Base-by-base conservation (phyloP, 176 grass and related monocot species). In the Musa acuminata region DNA sequence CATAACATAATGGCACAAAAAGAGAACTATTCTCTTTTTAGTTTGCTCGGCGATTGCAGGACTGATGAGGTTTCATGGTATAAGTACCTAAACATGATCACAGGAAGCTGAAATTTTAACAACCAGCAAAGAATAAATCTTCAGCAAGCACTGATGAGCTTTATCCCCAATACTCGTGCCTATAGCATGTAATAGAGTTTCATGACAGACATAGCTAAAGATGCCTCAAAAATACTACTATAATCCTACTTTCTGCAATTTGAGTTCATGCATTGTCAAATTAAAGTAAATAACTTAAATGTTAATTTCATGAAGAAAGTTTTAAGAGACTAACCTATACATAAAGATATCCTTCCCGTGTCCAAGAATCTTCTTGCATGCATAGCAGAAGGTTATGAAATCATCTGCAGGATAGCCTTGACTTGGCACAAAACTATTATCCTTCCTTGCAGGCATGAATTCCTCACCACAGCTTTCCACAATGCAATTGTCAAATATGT, bases 401-500 rank as follows among this genome's bases (percentile, higher is more conserved):
- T 72, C 75, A 72, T 57, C 75, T n/a, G 64, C 51, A 6, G 67
- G 20, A 51, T 24, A 70, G 5, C 59, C 22, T 5, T 29, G 21
- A 51, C 8, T 51, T 3, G 16, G 8, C 10, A 16, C 26, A 14
- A 49, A 51, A 71, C 43, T 71, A 11, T 14, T 17, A 16, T 64
- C 67, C 43, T 51, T 72, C 54, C 48, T 71, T 2, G 21, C 13
- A 0, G 16, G 11, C 1, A 14, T n/a, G 10, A 1, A 8, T 21
- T n/a, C 75, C 29, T 19, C 58, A 1, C 19, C 35, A 23, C 25
- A 52, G 79, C 88, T 90, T 79, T 82, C 88, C 22, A 91, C 71
- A 77, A 91, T 75, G 53, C 76, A 80, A 72, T 87, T 85, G 63
- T 87, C 88, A 59, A 91, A 87, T 70, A 91, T 91, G 79, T 91